Evolutionary conservation across 176 grass and related monocot genomes (phyloP).

Genomic region (Phoenix dactylifera): DNA sequence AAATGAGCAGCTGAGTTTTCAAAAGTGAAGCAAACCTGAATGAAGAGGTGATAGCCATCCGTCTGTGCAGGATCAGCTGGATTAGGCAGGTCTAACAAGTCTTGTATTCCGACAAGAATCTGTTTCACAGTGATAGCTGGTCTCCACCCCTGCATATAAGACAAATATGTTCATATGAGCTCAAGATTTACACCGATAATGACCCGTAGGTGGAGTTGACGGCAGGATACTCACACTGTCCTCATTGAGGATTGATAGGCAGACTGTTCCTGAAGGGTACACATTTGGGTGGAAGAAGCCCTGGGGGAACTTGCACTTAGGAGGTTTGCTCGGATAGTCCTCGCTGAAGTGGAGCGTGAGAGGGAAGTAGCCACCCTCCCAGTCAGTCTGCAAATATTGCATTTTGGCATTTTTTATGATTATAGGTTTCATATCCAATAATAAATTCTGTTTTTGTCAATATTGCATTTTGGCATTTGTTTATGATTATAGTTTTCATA

Average conservation of each 20-base stretch:
- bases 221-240: conserved; percentile 27
- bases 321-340: conserved; percentile 60
- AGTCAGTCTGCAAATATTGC: conserved; percentile 53
- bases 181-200: no score
- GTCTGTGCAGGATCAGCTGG: conserved; percentile 51
- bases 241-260: conserved; percentile 68
- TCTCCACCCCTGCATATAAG: conserved; percentile 59
- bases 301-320: conserved; percentile 63
- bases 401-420: no score
- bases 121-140: conserved; percentile 77
- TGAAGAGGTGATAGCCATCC: conserved; percentile 44
- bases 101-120: conserved; percentile 78
- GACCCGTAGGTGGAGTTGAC: no score
- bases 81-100: conserved; percentile 70
- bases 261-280: conserved; percentile 52
- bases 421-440: no score
- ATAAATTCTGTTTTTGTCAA: not conserved
- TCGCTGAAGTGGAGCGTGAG: conserved; percentile 49
- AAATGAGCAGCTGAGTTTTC: no score
- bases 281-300: conserved; percentile 85
- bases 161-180: not conserved
- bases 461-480: not conserved
- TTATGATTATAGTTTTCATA: no score
- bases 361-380: conserved; percentile 86
- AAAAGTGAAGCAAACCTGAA: conserved; percentile 23